Evolutionary conservation across 2,329 filamentous ascomycete species (phyloP).

Genomic region (Colletotrichum sp.): DNA sequence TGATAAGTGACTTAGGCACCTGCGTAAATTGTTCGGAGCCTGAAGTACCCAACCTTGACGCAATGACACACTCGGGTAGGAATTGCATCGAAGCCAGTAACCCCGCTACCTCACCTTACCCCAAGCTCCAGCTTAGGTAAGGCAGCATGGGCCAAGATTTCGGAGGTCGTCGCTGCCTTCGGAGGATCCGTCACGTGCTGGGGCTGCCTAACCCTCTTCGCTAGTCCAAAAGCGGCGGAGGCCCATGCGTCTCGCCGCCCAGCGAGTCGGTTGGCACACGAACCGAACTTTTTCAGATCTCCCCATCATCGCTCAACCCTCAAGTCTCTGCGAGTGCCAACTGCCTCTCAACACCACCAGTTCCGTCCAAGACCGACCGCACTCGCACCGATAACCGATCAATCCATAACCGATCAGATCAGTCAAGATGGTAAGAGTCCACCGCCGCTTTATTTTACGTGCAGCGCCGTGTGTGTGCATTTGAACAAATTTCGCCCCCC

Average conservation of each 20-base stretch:
- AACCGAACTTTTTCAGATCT: slow-evolving; percentile 50
- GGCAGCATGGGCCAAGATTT: not conserved
- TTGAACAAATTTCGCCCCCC: slow-evolving; percentile 7
- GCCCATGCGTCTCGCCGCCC: not conserved
- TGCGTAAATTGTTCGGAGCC: not conserved
- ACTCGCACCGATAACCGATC: slow-evolving; percentile 50
- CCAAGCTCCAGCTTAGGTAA: not conserved
- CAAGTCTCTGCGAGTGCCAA: slow-evolving; percentile 47
- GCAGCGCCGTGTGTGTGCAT: slow-evolving; percentile 13
- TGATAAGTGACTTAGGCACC: not conserved
- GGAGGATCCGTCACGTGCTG: slow-evolving; percentile 36
- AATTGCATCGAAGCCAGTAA: not conserved
- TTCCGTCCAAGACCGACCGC: slow-evolving; percentile 53
- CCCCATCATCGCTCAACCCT: slow-evolving; percentile 44
- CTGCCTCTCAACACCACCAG: slow-evolving; percentile 54
- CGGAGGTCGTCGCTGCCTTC: not conserved
- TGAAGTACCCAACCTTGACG: not conserved
- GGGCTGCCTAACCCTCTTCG: slow-evolving; percentile 40
- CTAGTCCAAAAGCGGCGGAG: slow-evolving; percentile 31
- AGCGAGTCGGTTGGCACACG: not conserved
- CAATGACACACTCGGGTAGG: not conserved
- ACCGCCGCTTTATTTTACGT: slow-evolving; percentile 22
- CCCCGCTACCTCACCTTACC: slow-evolving; percentile 4
- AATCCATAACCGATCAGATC: slow-evolving; percentile 45
- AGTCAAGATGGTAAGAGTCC: slow-evolving; percentile 72